These are phyloP conservation scores for Mortierella sp. DNA, from an alignment of 371 early-diverging fungal species.

Conservation along the genomic window DNA sequence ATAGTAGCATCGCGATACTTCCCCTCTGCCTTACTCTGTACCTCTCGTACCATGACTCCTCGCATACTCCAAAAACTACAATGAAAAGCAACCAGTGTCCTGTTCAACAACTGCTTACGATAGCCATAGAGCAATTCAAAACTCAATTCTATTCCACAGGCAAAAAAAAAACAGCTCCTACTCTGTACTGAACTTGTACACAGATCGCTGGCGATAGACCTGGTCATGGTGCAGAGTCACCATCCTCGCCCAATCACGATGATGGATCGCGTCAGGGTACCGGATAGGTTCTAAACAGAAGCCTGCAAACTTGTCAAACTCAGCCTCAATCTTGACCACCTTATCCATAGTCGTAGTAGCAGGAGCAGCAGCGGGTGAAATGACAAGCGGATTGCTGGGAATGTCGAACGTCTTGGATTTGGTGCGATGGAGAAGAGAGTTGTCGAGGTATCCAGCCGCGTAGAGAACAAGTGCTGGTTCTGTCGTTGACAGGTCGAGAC, in stretches of 20 bases:
- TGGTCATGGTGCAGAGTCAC: conserved; percentile 34
- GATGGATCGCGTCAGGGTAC: conserved; percentile 53
- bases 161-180: not conserved
- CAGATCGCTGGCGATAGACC: conserved; percentile 38
- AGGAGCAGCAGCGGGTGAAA: conserved; percentile 19
- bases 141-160: too few relatives aligned
- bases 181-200: conserved; percentile 30
- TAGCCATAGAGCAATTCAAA: too few relatives aligned
- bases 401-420: conserved; percentile 25
- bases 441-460: conserved; percentile 41
- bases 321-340: conserved; percentile 19
- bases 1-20: too few relatives aligned
- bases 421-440: conserved; percentile 16
- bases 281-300: conserved; percentile 47
- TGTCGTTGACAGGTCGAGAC: conserved; percentile 39
- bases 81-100: too few relatives aligned
- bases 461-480: conserved; percentile 51
- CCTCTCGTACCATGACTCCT: too few relatives aligned
- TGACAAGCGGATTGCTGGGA: conserved; percentile 9
- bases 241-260: conserved; percentile 43
- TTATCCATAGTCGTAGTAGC: not conserved
- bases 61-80: too few relatives aligned
- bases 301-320: conserved; percentile 41
- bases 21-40: too few relatives aligned
- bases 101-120: too few relatives aligned